These are phyloP conservation scores for Pneumocystis oryctolagi DNA, from an alignment of 1,139 yeast genomes.

Conservation along the genomic window DNA sequence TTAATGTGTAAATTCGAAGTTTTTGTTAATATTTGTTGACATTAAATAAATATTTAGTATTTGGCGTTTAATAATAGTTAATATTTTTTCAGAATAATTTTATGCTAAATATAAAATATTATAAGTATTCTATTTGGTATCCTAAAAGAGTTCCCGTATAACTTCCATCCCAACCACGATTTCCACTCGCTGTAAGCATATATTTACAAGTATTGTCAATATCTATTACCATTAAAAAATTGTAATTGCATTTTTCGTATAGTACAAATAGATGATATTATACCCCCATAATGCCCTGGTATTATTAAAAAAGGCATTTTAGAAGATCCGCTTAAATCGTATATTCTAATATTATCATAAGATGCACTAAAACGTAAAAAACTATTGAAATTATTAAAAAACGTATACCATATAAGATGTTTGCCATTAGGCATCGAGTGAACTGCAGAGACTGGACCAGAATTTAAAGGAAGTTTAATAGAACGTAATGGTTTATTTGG, in stretches of 20 bases:
- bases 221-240: constrained; percentile 20
- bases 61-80: background rate
- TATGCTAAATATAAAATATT: constrained; percentile 9
- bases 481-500: constrained; percentile 36
- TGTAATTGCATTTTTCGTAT: constrained; percentile 24
- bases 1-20: too few species aligned
- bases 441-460: constrained; percentile 82
- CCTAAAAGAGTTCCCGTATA: constrained; percentile 67
- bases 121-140: constrained; percentile 43
- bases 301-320: constrained; percentile 37
- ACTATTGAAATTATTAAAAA: background rate
- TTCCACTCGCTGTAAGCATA: constrained; percentile 84
- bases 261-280: constrained; percentile 31
- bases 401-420: constrained; percentile 38
- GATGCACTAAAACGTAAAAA: constrained; percentile 42
- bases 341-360: constrained; percentile 73
- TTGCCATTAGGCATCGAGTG: constrained; percentile 67
- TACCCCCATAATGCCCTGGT: constrained; percentile 54
- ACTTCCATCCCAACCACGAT: constrained; percentile 84
- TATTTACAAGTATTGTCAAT: constrained; percentile 81
- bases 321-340: constrained; percentile 38
- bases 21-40: too few species aligned
- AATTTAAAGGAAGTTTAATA: constrained; percentile 65
- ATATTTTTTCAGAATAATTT: background rate
- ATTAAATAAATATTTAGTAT: background rate